Evolutionary conservation across 1,284 basidiomycete species (phyloP), one percentile per base, ranked within the genome.

Genomic region (Ustilago cynodontis): DNA sequence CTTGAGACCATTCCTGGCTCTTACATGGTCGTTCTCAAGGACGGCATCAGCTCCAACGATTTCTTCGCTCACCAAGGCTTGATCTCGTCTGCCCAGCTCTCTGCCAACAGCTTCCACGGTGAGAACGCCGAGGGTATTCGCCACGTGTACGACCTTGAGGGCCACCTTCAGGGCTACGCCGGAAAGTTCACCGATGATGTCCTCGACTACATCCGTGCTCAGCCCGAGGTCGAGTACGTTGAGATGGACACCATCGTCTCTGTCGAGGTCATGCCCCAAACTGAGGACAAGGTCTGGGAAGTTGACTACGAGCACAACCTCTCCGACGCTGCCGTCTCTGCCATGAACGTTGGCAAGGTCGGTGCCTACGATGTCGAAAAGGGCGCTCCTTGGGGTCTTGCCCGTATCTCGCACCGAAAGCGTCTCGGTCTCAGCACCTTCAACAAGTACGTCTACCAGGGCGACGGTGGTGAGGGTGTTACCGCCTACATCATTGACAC

Each of bases 341-440:
- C 62, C 77, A 81, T 57, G 82, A 86, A 67, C 65, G 76, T 69
- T 47, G 68, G 49, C 71, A 57, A 72, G 43, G 45, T 69, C 50
- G 77, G 81, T 59, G 71, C 52, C 56, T 80, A 77, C 72, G 78
- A 73, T 54, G 74, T 82, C 13, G 93, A 98, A 90, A 91, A 88
- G 66, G 87, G 89, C 33, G 94, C 96, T 24, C 95, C 96, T 63
- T 98, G 97, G 97, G 94, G 97, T 86, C 92, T 99, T 45, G 95
- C 96, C 53, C 93, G 97, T 67, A 91, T 99, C 85, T 95, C 94
- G 77, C 97, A 99, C 88, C 92, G 94, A 62, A 81, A 89, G 24
- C 90, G 88, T 82, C 91, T 99, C 28, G 88, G 88, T 28, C 92
- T 99, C 78, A 88, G 90, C 64, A 98, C 94, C 29, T 98, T 98